Evolutionary conservation across 2,329 filamentous ascomycete species (phyloP).

Genomic region (Cladobotryum protrusum): DNA sequence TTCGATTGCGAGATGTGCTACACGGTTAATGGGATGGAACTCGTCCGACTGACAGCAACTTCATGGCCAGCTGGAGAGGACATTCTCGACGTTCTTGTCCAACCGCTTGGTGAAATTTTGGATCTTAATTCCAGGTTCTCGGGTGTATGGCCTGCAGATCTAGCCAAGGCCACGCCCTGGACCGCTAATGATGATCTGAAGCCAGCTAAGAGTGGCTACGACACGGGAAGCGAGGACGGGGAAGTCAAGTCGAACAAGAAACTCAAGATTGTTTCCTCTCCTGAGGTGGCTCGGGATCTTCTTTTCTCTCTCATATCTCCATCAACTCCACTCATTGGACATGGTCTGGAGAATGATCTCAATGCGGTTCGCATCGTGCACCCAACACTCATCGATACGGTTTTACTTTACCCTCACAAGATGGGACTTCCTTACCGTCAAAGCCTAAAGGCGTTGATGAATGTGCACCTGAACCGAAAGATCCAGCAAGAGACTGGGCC

Average conservation of each 20-base stretch:
- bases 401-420: conserved; percentile 74
- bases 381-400: conserved; percentile 77
- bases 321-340: conserved; percentile 78
- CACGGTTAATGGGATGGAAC: conserved; percentile 79
- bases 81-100: conserved; percentile 78
- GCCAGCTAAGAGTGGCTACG: conserved; percentile 20
- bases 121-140: conserved; percentile 92
- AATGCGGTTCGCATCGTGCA: conserved; percentile 82
- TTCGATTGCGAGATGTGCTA: conserved; percentile 99
- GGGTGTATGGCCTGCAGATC: conserved; percentile 74
- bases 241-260: conserved; percentile 29
- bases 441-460: conserved; percentile 69
- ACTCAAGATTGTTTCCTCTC: conserved; percentile 70
- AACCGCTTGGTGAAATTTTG: conserved; percentile 74
- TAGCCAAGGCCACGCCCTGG: conserved; percentile 60
- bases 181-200: conserved; percentile 20
- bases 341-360: conserved; percentile 92
- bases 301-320: conserved; percentile 72
- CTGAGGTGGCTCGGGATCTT: conserved; percentile 65
- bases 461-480: conserved; percentile 60
- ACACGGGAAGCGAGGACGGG: conserved; percentile 22
- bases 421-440: conserved; percentile 70
- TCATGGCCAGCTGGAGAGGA: conserved; percentile 74
- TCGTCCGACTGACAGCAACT: conserved; percentile 83
- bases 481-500: conserved; percentile 66